These are phyloP conservation scores for Phaeosphaeria sp. DNA, from an alignment of 2,329 filamentous ascomycete genomes.

Conservation along the genomic window DNA sequence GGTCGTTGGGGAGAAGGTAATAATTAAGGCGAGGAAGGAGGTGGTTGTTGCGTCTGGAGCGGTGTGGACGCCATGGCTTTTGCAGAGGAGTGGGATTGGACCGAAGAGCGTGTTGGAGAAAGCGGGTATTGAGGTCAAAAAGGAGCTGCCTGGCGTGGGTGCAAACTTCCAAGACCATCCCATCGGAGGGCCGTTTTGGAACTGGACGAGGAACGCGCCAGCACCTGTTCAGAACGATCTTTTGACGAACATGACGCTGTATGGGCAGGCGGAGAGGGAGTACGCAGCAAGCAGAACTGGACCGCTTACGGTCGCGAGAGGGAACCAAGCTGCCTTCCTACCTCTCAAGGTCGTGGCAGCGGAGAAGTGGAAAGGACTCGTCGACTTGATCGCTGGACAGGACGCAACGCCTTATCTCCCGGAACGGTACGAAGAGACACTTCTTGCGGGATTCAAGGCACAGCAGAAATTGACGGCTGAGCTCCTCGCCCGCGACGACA, in stretches of 20 bases:
- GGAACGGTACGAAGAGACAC: conserved; percentile 2
- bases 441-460: conserved; percentile 14
- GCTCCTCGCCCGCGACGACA: conserved; percentile 22
- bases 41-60: conserved; percentile 25
- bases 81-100: conserved; percentile 27
- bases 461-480: conserved; percentile 27
- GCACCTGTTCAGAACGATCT: not conserved
- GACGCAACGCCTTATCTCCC: conserved; percentile 17
- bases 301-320: conserved; percentile 23
- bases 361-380: conserved; percentile 6
- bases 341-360: conserved; percentile 11
- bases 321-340: conserved; percentile 19
- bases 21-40: conserved; percentile 15
- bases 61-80: conserved; percentile 21
- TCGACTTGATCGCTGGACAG: conserved; percentile 15
- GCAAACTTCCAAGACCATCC: conserved; percentile 43
- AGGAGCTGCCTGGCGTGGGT: conserved; percentile 36
- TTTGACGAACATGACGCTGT: conserved; percentile 23
- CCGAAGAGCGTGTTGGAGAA: conserved; percentile 19
- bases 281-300: conserved; percentile 5
- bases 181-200: conserved; percentile 7
- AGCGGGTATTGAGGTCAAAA: conserved; percentile 25
- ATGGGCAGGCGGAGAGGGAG: conserved; percentile 20
- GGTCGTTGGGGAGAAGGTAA: not conserved
- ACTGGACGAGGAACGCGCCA: conserved; percentile 10